Evolutionary conservation across 208 protist species (phyloP), one percentile per base, ranked within the genome.

Genomic region (Strigomonas culicis): DNA sequence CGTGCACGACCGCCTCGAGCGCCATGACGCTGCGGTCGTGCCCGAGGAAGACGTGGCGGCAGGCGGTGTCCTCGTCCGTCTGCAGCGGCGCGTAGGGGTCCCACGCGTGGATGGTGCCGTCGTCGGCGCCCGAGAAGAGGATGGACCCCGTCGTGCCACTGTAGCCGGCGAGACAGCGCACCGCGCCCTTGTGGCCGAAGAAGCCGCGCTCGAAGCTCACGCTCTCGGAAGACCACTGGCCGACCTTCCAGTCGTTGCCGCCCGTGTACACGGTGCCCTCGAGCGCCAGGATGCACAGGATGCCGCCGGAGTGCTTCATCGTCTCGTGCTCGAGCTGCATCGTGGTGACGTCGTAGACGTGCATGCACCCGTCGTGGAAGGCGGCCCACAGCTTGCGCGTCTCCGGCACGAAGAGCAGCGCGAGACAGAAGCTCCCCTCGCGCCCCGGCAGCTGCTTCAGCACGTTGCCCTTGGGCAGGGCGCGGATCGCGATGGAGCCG

Each of bases 81-180:
- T 53, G 30, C n/a, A 31, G 44, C 3, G 59, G 55, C 1, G 49
- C 57, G 69, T 92, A 90, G 21, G 86, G 86, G 66, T 93, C 80
- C 87, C 90, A 95, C n/a, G 82, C 86, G 8, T 72, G 63, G 17
- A 93, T 74, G 2, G 83, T 84, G 39, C 80, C 77, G 51, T 95
- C 90, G 51, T 93, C 85, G 57, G 79, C 79, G 56, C 90, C 86
- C 24, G 86, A 90, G 75, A 95, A 92, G 6, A 95, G 63, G 17
- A 93, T 73, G 1, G 77, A 70, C 13, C 83, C 86, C 11, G 81
- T 90, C 2, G 74, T 57, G 2, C 80, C 86, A 46, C 72, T 65
- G 72, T 85, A 90, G 22, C 72, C 30, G 46, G 59, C 63, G 36
- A 93, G 53, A 68, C 67, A 76, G 46, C 84, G 82, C 21, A 95